Conservation (phyloP, 306 rosid species). For the Senna siamea region DNA sequence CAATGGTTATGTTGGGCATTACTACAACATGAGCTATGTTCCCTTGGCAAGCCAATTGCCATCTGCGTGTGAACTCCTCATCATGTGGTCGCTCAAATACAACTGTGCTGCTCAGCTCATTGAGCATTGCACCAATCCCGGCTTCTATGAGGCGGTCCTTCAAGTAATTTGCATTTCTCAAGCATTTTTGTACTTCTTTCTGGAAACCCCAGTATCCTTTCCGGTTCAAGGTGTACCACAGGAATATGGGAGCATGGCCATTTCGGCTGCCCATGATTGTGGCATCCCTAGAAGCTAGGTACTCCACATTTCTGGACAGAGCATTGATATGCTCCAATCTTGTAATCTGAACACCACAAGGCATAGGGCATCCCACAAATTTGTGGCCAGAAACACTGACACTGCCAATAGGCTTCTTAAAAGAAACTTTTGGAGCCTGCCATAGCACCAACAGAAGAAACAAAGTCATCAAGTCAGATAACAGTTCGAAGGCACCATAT, state of each 20-base stretch:
- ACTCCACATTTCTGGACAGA: constrained; percentile 59
- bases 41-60: constrained; percentile 64
- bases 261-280: constrained; percentile 68
- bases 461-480: not conserved
- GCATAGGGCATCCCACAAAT: constrained; percentile 69
- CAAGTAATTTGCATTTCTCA: constrained; percentile 58
- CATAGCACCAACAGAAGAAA: constrained; percentile 26
- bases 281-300: constrained; percentile 63
- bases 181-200: constrained; percentile 64
- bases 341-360: constrained; percentile 65
- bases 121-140: constrained; percentile 62
- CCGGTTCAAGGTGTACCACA: constrained; percentile 62
- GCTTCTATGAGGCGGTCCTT: constrained; percentile 52
- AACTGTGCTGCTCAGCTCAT: constrained; percentile 62
- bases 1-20: constrained; percentile 61
- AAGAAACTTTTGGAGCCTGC: constrained; percentile 61
- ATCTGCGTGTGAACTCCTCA: constrained; percentile 55
- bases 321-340: constrained; percentile 54
- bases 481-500: not conserved
- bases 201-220: constrained; percentile 63
- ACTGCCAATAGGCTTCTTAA: constrained; percentile 65
- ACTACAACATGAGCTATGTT: constrained; percentile 65
- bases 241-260: constrained; percentile 67
- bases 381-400: constrained; percentile 68
- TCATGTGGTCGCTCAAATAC: constrained; percentile 66